phyloP scores from a whole-genome alignment of 257 asterid species.

The Rubia yunnanensis region DNA sequence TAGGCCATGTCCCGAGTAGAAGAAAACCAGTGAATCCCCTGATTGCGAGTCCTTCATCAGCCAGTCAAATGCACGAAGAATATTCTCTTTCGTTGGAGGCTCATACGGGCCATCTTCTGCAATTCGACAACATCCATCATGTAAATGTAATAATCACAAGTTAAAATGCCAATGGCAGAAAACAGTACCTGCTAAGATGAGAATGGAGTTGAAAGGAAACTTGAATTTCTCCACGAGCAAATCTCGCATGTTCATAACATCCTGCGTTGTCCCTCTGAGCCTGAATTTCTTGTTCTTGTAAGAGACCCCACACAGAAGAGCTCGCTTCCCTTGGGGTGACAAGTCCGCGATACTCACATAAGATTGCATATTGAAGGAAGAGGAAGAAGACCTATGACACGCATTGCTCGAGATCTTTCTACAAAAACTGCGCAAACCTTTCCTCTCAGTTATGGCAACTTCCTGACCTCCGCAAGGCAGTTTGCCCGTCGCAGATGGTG shows the following conservation, averaged over 20 bases:
- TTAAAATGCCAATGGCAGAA: not conserved
- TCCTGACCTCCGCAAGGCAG: not conserved
- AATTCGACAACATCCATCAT: not conserved
- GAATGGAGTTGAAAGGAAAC: constrained; percentile 34
- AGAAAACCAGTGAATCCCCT: constrained; percentile 42
- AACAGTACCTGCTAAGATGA: constrained; percentile 50
- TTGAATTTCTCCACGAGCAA: constrained; percentile 22
- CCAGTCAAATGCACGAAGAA: constrained; percentile 30
- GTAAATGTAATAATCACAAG: not conserved
- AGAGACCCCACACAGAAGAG: constrained; percentile 53
- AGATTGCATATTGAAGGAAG: not conserved
- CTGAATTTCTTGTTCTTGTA: constrained; percentile 41
- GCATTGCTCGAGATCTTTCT: constrained; percentile 3
- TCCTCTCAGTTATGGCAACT: not conserved
- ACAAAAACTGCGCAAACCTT: not conserved
- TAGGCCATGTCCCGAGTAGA: constrained; percentile 42
- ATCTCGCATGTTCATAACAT: constrained; percentile 27
- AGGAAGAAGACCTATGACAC: not conserved
- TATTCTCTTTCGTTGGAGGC: constrained; percentile 43
- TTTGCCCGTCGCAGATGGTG: constrained; percentile 11
- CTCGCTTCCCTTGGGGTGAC: constrained; percentile 38
- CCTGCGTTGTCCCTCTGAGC: constrained; percentile 45
- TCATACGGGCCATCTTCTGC: constrained; percentile 36
- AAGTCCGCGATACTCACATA: constrained; percentile 1
- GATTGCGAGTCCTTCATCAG: constrained; percentile 18